These are phyloP conservation scores for Irpex rosettiformis DNA, from an alignment of 1,284 basidiomycete species.

Conservation along the genomic window DNA sequence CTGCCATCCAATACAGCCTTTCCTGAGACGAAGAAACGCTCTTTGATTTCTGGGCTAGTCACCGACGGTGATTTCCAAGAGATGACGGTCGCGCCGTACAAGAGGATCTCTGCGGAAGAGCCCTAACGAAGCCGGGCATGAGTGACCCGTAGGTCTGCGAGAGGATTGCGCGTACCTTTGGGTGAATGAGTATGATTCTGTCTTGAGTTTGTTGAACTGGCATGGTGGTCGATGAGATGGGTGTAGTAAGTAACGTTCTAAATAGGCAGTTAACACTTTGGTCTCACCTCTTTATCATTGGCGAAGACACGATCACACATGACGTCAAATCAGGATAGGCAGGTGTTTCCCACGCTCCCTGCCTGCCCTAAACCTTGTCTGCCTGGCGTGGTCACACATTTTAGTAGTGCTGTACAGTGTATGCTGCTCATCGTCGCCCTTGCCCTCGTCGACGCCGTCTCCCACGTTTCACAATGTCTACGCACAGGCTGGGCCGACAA, in stretches of 20 bases:
- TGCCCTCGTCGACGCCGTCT: no score
- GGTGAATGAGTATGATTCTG: slow-evolving; percentile 46
- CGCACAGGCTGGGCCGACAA: background rate
- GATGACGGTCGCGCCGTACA: slow-evolving; percentile 81
- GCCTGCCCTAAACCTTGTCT: slow-evolving; percentile 1
- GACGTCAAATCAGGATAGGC: background rate
- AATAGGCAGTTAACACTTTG: no score
- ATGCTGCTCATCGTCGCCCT: no score
- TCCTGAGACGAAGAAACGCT: slow-evolving; percentile 75
- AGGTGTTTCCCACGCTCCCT: background rate
- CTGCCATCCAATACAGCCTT: slow-evolving; percentile 75
- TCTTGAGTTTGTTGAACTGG: slow-evolving; percentile 41
- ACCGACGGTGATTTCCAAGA: slow-evolving; percentile 61
- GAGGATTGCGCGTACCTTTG: slow-evolving; percentile 37
- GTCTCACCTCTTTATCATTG: background rate
- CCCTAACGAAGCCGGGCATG: slow-evolving; percentile 44
- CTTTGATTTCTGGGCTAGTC: slow-evolving; percentile 39
- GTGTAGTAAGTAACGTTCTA: background rate
- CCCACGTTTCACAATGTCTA: background rate
- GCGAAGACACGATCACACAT: background rate
- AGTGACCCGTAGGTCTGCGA: background rate
- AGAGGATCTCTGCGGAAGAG: slow-evolving; percentile 62
- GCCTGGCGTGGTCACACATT: no score
- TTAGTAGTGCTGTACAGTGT: no score
- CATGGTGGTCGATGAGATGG: slow-evolving; percentile 33